phyloP scores from a whole-genome alignment of 1,284 basidiomycete genomes.

The Vanrija sp. region DNA sequence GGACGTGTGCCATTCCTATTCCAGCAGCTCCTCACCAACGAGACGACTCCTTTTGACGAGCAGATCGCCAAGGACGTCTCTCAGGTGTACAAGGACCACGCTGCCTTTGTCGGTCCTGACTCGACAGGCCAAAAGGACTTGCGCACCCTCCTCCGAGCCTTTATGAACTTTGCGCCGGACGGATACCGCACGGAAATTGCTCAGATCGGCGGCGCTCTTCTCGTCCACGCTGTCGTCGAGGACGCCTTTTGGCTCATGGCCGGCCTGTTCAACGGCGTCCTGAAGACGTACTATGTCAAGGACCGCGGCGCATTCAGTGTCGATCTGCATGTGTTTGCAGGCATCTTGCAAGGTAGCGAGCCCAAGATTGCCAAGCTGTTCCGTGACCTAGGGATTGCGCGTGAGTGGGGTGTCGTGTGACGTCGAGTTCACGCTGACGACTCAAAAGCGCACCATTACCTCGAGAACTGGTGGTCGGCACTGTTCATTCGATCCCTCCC shows the following conservation, averaged over 20 bases:
- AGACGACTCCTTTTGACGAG: constrained; percentile 55
- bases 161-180: constrained; percentile 56
- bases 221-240: constrained; percentile 79
- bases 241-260: constrained; percentile 76
- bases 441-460: constrained; percentile 35
- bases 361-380: constrained; percentile 62
- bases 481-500: constrained; percentile 77
- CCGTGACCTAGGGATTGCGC: constrained; percentile 47
- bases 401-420: constrained; percentile 39
- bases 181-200: constrained; percentile 65
- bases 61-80: constrained; percentile 64
- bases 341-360: constrained; percentile 67
- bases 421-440: neutral
- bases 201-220: constrained; percentile 68
- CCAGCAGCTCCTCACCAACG: constrained; percentile 60
- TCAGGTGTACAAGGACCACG: constrained; percentile 40
- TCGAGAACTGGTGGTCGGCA: constrained; percentile 40
- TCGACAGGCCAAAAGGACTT: constrained; percentile 41
- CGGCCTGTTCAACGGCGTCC: constrained; percentile 69
- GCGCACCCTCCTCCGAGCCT: constrained; percentile 41
- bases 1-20: constrained; percentile 68
- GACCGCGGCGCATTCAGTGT: constrained; percentile 71
- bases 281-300: constrained; percentile 70
- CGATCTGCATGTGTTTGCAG: constrained; percentile 72
- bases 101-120: constrained; percentile 30